These are phyloP conservation scores for Candida sojae DNA, from an alignment of 1,139 yeast species.

Conservation along the genomic window DNA sequence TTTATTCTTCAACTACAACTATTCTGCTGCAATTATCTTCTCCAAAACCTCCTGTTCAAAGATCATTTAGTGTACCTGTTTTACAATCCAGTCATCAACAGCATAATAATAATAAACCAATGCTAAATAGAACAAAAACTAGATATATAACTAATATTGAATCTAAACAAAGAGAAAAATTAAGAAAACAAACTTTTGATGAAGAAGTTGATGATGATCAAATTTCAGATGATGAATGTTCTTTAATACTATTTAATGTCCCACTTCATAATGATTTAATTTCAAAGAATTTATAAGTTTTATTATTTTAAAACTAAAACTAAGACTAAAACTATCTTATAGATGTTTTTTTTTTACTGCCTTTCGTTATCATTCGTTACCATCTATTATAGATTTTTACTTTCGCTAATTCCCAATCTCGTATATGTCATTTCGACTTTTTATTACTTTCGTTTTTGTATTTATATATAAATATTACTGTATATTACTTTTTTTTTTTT, in stretches of 20 bases:
- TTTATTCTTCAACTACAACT: conserved; percentile 1
- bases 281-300: neutral
- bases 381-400: neutral
- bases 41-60: conserved; percentile 7
- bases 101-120: conserved; percentile 14
- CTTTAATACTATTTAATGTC: conserved; percentile 39
- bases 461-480: neutral
- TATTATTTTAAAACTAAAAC: no score
- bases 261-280: conserved; percentile 20
- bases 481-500: no score
- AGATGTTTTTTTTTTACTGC: no score
- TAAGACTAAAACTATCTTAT: no score
- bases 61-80: conserved; percentile 1
- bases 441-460: neutral
- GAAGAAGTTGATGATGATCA: conserved; percentile 49
- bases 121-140: conserved; percentile 36
- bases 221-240: conserved; percentile 23
- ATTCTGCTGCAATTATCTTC: conserved; percentile 8
- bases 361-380: neutral
- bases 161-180: conserved; percentile 38
- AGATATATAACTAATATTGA: conserved; percentile 38
- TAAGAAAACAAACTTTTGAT: conserved; percentile 44
- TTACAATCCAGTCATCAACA: conserved; percentile 8
- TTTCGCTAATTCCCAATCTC: neutral
- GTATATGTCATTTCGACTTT: neutral